Conservation (phyloP, 306 rosid species). For the Gastrolobium bilobum region DNA sequence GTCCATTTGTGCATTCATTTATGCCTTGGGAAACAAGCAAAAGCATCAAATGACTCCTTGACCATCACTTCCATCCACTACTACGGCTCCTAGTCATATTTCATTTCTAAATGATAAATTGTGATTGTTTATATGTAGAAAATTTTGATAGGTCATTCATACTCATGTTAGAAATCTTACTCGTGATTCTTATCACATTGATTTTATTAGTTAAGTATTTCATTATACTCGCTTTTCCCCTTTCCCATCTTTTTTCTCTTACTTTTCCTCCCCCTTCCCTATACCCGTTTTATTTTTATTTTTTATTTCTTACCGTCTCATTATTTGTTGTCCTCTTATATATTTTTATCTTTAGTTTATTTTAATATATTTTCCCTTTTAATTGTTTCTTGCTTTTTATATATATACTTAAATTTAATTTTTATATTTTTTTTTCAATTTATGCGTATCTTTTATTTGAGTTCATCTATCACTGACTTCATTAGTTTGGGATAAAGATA, state of each 20-base stretch:
- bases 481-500: no score
- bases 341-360: no score
- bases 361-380: no score
- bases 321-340: no score
- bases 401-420: no score
- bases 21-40: constrained; percentile 57
- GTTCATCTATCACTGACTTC: no score
- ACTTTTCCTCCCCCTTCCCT: not conserved
- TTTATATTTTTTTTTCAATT: no score
- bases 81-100: constrained; percentile 34
- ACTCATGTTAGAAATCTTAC: constrained; percentile 46
- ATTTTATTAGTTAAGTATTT: constrained; percentile 39
- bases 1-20: constrained; percentile 59
- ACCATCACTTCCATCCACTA: constrained; percentile 50
- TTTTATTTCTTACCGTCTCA: no score
- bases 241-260: no score
- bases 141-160: constrained; percentile 53
- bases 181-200: constrained; percentile 51
- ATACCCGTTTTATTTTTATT: no score
- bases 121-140: constrained; percentile 58
- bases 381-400: no score
- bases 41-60: constrained; percentile 52
- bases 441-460: no score
- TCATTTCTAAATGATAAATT: constrained; percentile 42
- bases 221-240: constrained; percentile 9